phyloP scores from a whole-genome alignment of 257 asterid genomes.

The Leonotis leonurus region DNA sequence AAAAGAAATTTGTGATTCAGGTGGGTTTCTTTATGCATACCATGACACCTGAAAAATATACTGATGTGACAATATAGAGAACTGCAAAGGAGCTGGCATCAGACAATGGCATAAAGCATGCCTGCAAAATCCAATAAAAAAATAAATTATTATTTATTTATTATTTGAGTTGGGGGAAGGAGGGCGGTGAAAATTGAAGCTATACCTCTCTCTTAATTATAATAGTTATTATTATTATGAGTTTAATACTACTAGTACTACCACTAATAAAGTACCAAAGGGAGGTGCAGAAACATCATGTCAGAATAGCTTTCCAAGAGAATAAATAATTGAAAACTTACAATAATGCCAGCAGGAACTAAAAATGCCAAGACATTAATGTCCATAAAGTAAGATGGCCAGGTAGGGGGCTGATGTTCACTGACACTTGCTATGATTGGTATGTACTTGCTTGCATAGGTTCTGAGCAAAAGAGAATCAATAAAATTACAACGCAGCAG shows the following conservation, averaged over 20 bases:
- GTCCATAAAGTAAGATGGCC: slow-evolving; percentile 99
- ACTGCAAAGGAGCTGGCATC: slow-evolving; percentile 97
- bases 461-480: slow-evolving; percentile 44
- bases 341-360: slow-evolving; percentile 97
- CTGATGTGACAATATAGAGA: slow-evolving; percentile 94
- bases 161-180: no score
- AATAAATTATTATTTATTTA: no score
- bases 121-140: slow-evolving; percentile 46
- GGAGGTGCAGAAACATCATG: no score
- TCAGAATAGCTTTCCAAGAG: not conserved
- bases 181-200: no score
- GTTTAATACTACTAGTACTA: no score
- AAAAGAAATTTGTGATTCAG: not conserved
- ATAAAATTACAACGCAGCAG: not conserved
- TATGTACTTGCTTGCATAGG: slow-evolving; percentile 98
- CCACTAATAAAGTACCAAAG: no score
- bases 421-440: slow-evolving; percentile 99
- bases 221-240: no score
- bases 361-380: slow-evolving; percentile 91
- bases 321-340: slow-evolving; percentile 40
- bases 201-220: no score
- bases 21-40: slow-evolving; percentile 31
- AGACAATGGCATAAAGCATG: slow-evolving; percentile 91
- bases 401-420: slow-evolving; percentile 98
- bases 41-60: slow-evolving; percentile 99